Conservation (phyloP, 2,329 filamentous ascomycete species). For the Coniella vitis region DNA sequence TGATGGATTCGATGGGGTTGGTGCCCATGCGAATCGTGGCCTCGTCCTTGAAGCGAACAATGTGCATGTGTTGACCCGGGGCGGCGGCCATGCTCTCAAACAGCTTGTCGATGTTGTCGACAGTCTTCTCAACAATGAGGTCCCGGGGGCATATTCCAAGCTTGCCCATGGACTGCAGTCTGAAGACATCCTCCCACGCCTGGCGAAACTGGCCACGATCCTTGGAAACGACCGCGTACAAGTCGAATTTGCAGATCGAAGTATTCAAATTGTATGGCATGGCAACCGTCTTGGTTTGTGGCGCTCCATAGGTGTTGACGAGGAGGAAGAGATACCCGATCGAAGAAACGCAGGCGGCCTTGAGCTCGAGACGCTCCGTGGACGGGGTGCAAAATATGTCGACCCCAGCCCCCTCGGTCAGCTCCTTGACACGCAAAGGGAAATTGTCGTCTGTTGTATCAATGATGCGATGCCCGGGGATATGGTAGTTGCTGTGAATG, state of each 20-base stretch:
- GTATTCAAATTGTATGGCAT: slow-evolving; percentile 11
- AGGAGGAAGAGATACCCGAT: slow-evolving; percentile 12
- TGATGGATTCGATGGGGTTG: background rate
- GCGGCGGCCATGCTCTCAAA: slow-evolving; percentile 9
- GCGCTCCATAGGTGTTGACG: background rate
- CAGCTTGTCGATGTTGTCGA: slow-evolving; percentile 11
- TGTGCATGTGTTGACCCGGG: slow-evolving; percentile 9
- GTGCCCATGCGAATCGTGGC: slow-evolving; percentile 7
- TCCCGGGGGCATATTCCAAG: slow-evolving; percentile 3
- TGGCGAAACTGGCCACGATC: slow-evolving; percentile 10
- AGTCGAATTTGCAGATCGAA: slow-evolving; percentile 20
- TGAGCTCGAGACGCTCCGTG: slow-evolving; percentile 26
- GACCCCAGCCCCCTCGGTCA: slow-evolving; percentile 29
- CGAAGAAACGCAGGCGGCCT: slow-evolving; percentile 27
- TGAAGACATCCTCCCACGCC: slow-evolving; percentile 5
- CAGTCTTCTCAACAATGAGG: slow-evolving; percentile 9
- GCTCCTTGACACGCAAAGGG: slow-evolving; percentile 22
- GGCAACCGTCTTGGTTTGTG: background rate
- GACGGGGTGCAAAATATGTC: slow-evolving; percentile 42
- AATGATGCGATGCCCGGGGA: slow-evolving; percentile 33
- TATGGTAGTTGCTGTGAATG: slow-evolving; percentile 26
- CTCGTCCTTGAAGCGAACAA: slow-evolving; percentile 3
- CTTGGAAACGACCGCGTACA: slow-evolving; percentile 12
- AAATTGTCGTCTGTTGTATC: slow-evolving; percentile 9
- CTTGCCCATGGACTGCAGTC: background rate